Conservation (phyloP, 768 basidiomycete genomes). For the Mycena epipterygia region DNA sequence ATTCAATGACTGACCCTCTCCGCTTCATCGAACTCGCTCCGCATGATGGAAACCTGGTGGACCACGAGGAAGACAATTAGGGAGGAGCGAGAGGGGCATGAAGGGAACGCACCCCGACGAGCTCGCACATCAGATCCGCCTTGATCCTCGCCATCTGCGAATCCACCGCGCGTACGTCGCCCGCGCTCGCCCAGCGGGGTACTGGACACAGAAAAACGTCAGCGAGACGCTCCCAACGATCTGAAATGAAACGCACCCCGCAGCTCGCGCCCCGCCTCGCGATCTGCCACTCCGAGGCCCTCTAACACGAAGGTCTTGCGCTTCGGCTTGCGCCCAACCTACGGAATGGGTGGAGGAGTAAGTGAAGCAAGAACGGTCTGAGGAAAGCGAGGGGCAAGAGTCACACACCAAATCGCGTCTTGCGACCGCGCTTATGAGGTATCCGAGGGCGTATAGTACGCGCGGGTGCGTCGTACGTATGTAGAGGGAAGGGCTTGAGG, state of each 20-base stretch:
- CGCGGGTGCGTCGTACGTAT: constrained; percentile 79
- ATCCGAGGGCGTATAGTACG: constrained; percentile 72
- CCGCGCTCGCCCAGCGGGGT: constrained; percentile 65
- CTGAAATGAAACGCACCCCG: constrained; percentile 47
- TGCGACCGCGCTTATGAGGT: constrained; percentile 73
- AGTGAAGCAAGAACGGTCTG: background rate
- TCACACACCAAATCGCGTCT: constrained; percentile 68
- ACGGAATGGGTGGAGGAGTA: constrained; percentile 18
- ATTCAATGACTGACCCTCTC: constrained; percentile 59
- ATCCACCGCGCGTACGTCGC: constrained; percentile 64
- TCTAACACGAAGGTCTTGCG: constrained; percentile 77
- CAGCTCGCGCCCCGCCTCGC: constrained; percentile 59
- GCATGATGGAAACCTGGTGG: constrained; percentile 70
- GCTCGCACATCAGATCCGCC: constrained; percentile 80
- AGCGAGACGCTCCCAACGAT: constrained; percentile 22
- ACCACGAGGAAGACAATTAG: background rate
- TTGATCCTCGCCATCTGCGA: constrained; percentile 70
- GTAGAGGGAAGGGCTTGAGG: constrained; percentile 59
- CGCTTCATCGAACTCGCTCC: constrained; percentile 77
- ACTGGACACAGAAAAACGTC: constrained; percentile 59
- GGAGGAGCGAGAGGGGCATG: background rate
- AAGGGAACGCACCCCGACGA: constrained; percentile 65
- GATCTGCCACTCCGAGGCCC: constrained; percentile 65
- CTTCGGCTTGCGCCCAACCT: constrained; percentile 81
- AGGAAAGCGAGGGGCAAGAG: too few species aligned